Evolutionary conservation across 2,329 filamentous ascomycete species (phyloP).

Genomic region (Colletotrichum sidae): DNA sequence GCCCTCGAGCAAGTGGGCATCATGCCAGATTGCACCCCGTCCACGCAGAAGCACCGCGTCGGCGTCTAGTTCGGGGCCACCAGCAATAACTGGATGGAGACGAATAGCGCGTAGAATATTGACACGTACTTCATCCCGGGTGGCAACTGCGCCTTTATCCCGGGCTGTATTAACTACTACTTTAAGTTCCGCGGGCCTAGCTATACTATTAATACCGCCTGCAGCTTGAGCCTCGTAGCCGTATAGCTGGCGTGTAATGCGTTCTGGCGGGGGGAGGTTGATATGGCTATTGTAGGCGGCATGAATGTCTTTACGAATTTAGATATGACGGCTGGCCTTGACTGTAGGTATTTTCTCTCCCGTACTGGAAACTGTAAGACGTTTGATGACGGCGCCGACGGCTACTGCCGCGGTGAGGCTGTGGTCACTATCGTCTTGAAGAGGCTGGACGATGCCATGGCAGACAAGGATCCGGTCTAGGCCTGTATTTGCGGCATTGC

Average conservation of each 20-base stretch:
- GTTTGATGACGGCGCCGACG: slow-evolving; percentile 83
- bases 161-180: slow-evolving; percentile 79
- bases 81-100: slow-evolving; percentile 83
- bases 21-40: slow-evolving; percentile 74
- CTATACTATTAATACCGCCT: slow-evolving; percentile 80
- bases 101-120: slow-evolving; percentile 77
- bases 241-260: slow-evolving; percentile 78
- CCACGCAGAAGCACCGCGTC: slow-evolving; percentile 68
- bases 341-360: slow-evolving; percentile 81
- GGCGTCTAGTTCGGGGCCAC: slow-evolving; percentile 83
- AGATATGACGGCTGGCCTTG: slow-evolving; percentile 81
- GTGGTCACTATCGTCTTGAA: slow-evolving; percentile 82
- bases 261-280: slow-evolving; percentile 80
- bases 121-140: slow-evolving; percentile 67
- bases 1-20: slow-evolving; percentile 82
- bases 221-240: slow-evolving; percentile 79
- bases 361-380: slow-evolving; percentile 83
- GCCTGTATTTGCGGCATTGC: slow-evolving; percentile 79
- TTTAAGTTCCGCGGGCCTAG: slow-evolving; percentile 82
- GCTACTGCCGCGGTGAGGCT: slow-evolving; percentile 84
- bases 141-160: slow-evolving; percentile 61
- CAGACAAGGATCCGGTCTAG: slow-evolving; percentile 81
- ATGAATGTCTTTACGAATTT: slow-evolving; percentile 84
- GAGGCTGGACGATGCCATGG: slow-evolving; percentile 80
- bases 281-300: slow-evolving; percentile 84